A percentile compares a stretch with the other conserved stretches of the same genome.
Evolutionary conservation across 108 stramenopile genomes (phyloP).

Genomic region (Mayamaea pseudoterrestris): DNA sequence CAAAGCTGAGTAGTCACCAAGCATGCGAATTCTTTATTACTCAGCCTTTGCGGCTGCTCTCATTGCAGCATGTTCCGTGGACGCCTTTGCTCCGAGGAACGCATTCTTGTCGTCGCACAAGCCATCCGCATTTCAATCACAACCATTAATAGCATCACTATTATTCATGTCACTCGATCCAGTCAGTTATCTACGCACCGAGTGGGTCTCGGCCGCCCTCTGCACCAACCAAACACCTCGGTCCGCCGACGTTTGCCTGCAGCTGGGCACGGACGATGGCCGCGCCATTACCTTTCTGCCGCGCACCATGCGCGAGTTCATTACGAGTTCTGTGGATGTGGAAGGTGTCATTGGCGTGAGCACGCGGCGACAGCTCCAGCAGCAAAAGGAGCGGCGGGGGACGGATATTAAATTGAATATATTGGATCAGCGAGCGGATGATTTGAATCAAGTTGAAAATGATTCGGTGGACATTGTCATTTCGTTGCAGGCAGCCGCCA

Average conservation of each 20-base stretch:
- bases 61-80: too few species aligned
- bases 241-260: constrained; percentile 42
- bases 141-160: too few species aligned
- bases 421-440: constrained; percentile 56
- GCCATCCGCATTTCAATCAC: too few species aligned
- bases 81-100: constrained; percentile 3
- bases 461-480: constrained; percentile 72
- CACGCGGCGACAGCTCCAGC: constrained; percentile 47
- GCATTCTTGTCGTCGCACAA: background rate
- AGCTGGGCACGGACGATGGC: constrained; percentile 69
- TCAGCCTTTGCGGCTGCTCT: too few species aligned
- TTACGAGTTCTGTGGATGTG: constrained; percentile 53
- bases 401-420: constrained; percentile 21
- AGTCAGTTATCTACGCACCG: constrained; percentile 72
- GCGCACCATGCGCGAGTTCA: constrained; percentile 53
- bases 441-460: constrained; percentile 43
- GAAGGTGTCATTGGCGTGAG: constrained; percentile 42
- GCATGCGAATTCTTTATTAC: too few species aligned
- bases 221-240: constrained; percentile 80
- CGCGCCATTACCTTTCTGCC: constrained; percentile 73
- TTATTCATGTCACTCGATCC: constrained; percentile 54
- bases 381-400: constrained; percentile 48
- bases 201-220: constrained; percentile 76
- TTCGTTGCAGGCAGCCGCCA: constrained; percentile 42
- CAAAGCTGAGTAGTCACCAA: too few species aligned